Evolutionary conservation across 768 basidiomycete species (phyloP).

Genomic region (Naganishia onofrii): DNA sequence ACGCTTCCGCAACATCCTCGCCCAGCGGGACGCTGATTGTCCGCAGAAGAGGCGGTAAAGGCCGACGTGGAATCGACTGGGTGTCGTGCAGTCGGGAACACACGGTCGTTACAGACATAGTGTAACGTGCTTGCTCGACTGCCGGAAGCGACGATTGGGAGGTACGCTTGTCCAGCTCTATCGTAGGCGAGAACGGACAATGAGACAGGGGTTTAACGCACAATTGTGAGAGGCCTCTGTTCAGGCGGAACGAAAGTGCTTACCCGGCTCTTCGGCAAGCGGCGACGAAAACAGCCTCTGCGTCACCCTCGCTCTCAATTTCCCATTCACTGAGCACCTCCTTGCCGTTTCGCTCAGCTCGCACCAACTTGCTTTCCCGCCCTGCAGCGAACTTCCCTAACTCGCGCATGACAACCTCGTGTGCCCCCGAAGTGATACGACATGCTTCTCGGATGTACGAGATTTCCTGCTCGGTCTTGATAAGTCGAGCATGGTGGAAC

Average conservation of each 20-base stretch:
- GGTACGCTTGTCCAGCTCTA: conserved; percentile 83
- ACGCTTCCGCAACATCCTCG: conserved; percentile 47
- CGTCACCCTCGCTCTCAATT: conserved; percentile 87
- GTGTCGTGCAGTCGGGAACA: conserved; percentile 44
- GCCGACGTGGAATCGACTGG: conserved; percentile 6
- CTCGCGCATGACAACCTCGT: conserved; percentile 87
- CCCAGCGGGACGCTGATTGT: conserved; percentile 25
- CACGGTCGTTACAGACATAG: conserved; percentile 78
- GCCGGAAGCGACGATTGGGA: conserved; percentile 86
- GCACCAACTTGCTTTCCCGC: conserved; percentile 38
- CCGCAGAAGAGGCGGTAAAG: conserved; percentile 1
- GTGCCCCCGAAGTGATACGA: conserved; percentile 80
- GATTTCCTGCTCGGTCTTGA: conserved; percentile 74
- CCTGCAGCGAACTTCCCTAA: conserved; percentile 60
- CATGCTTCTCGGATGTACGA: conserved; percentile 73
- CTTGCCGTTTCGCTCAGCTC: conserved; percentile 36
- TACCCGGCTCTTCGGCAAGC: conserved; percentile 84
- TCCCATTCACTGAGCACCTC: conserved; percentile 65
- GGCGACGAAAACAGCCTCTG: conserved; percentile 88
- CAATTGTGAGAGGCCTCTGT: not conserved
- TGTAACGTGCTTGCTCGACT: conserved; percentile 84
- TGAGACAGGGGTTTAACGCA: not conserved
- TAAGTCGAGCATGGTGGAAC: conserved; percentile 74
- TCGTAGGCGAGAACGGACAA: not conserved
- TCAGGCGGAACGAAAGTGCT: conserved; percentile 38